Percentiles rank a stretch among this genome's conserved stretches.
These are phyloP conservation scores for Bothriochloa decipiens DNA, from an alignment of 176 grass and related monocot genomes.

Conservation along the genomic window DNA sequence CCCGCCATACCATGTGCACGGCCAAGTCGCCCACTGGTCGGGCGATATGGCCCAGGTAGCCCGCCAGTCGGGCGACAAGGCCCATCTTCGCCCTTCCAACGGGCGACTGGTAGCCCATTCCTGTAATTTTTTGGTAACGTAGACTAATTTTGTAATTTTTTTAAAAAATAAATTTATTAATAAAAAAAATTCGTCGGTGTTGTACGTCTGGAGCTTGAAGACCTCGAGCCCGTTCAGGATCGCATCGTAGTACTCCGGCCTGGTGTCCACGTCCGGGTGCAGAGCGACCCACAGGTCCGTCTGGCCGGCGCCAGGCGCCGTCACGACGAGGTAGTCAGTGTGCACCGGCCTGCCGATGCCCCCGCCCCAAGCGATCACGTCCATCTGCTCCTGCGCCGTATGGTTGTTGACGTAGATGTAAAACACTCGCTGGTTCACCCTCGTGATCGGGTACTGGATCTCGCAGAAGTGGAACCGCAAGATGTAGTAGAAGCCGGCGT, in stretches of 20 bases:
- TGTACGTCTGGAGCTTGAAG: slow-evolving; percentile 54
- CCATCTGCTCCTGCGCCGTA: slow-evolving; percentile 34
- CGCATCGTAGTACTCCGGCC: slow-evolving; percentile 46
- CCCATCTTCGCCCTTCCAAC: too few species aligned
- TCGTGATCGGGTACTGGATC: slow-evolving; percentile 52
- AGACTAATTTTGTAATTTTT: too few species aligned
- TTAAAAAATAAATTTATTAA: too few species aligned
- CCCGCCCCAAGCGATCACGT: slow-evolving; percentile 17
- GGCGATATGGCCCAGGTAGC: too few species aligned
- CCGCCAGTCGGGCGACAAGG: too few species aligned
- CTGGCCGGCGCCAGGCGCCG: slow-evolving; percentile 10
- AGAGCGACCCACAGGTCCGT: slow-evolving; percentile 52
- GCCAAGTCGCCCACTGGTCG: too few species aligned
- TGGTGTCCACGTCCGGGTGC: slow-evolving; percentile 25
- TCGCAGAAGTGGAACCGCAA: slow-evolving; percentile 61
- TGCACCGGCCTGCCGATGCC: slow-evolving; percentile 26
- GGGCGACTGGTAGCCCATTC: too few species aligned
- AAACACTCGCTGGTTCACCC: slow-evolving; percentile 43
- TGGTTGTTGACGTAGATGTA: slow-evolving; percentile 51
- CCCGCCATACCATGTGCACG: too few species aligned
- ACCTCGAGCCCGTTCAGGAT: slow-evolving; percentile 60
- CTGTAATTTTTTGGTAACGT: too few species aligned
- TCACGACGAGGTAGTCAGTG: slow-evolving; percentile 43
- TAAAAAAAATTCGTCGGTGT: too few species aligned
- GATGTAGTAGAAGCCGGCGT: slow-evolving; percentile 55